These are phyloP conservation scores for Ogataea ganodermae DNA, from an alignment of 805 yeast species.

Conservation along the genomic window DNA sequence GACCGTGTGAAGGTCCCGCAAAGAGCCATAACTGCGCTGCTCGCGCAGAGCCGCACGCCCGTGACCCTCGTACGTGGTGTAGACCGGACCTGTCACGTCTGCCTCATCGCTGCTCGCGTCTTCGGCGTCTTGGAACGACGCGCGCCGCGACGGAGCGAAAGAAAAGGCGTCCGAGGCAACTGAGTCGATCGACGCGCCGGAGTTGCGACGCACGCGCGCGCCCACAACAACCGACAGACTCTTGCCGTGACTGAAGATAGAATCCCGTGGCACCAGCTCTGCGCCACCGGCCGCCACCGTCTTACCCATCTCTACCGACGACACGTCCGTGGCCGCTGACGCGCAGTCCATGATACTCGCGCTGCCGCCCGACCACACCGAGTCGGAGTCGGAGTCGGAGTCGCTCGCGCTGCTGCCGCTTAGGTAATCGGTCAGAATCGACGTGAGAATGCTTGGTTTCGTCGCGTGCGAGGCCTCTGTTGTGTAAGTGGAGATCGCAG, in stretches of 20 bases:
- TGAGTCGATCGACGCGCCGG: constrained; percentile 4
- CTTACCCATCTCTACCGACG: constrained; percentile 9
- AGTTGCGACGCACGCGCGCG: neutral
- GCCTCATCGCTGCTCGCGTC: constrained; percentile 1
- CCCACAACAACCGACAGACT: constrained; percentile 18
- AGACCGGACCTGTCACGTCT: neutral
- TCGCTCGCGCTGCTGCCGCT: constrained; percentile 17
- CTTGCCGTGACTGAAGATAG: constrained; percentile 20
- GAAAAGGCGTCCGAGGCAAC: constrained; percentile 4
- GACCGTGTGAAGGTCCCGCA: neutral
- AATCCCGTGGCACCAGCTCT: constrained; percentile 12
- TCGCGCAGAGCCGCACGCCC: neutral
- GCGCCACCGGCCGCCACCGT: neutral
- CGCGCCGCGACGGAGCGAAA: constrained; percentile 7
- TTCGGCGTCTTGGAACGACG: constrained; percentile 5
- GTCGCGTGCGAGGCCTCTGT: constrained; percentile 7
- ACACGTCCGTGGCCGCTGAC: constrained; percentile 20
- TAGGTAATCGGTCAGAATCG: constrained; percentile 21
- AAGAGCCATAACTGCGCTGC: constrained; percentile 1
- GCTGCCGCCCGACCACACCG: constrained; percentile 4
- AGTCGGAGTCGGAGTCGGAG: neutral
- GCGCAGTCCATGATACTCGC: constrained; percentile 9
- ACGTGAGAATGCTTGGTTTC: constrained; percentile 21
- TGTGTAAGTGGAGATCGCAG: neutral
- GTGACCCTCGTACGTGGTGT: constrained; percentile 4